A percentile compares a stretch with the other conserved stretches of the same genome.
Evolutionary conservation across 257 asterid species (phyloP).

Genomic region (Nicotiana obtusifolia): DNA sequence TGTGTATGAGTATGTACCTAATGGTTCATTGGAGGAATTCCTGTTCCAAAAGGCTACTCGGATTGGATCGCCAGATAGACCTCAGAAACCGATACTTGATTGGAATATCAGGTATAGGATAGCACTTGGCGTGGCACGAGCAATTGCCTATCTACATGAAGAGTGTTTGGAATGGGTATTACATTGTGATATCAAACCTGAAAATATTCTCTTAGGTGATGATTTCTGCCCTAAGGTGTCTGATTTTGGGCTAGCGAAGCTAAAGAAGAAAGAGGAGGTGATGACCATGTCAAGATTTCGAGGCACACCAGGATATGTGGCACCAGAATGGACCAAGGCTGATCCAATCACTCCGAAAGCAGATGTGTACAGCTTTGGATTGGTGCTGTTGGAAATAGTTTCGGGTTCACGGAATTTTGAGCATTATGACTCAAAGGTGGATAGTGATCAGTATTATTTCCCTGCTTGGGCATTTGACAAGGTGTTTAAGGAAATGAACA

Average conservation of each 20-base stretch:
- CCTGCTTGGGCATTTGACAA: constrained; percentile 79
- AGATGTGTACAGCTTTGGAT: constrained; percentile 76
- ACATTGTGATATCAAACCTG: constrained; percentile 89
- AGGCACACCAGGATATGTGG: constrained; percentile 81
- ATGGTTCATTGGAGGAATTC: constrained; percentile 69
- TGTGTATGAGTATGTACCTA: constrained; percentile 71
- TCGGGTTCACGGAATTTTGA: constrained; percentile 57
- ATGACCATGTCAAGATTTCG: constrained; percentile 52
- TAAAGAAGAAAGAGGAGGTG: constrained; percentile 75
- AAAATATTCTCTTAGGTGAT: constrained; percentile 75
- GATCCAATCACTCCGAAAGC: constrained; percentile 78
- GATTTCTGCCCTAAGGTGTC: constrained; percentile 92
- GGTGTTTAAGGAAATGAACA: constrained; percentile 63
- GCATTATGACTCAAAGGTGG: constrained; percentile 41
- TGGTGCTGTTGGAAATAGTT: constrained; percentile 72
- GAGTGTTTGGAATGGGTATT: constrained; percentile 92
- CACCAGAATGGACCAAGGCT: constrained; percentile 71
- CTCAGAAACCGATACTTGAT: constrained; percentile 49
- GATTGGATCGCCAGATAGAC: constrained; percentile 15
- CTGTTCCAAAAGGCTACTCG: constrained; percentile 41
- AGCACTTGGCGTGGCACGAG: constrained; percentile 85
- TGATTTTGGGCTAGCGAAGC: constrained; percentile 77
- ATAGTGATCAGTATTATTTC: constrained; percentile 70
- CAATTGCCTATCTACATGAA: constrained; percentile 85
- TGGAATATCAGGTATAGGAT: constrained; percentile 73